These are phyloP conservation scores for Phylloporus scabripes DNA, from an alignment of 768 basidiomycete genomes.

Conservation along the genomic window DNA sequence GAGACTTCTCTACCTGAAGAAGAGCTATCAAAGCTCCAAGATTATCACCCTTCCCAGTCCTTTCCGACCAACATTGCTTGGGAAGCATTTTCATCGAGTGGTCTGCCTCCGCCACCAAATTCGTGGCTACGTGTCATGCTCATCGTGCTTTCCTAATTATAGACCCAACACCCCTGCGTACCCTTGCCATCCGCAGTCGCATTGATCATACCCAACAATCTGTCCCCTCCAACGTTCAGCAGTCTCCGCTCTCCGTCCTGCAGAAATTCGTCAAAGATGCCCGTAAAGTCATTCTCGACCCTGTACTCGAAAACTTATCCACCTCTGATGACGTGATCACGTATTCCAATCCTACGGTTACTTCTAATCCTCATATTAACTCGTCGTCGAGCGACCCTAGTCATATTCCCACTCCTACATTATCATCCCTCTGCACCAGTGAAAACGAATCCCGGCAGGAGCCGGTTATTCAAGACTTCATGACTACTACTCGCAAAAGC, in stretches of 20 bases:
- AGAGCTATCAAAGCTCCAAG: constrained; percentile 40
- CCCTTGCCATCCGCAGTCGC: constrained; percentile 39
- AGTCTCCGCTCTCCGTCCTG: constrained; percentile 45
- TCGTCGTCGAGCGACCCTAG: constrained; percentile 20
- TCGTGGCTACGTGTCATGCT: constrained; percentile 4
- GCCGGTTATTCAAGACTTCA: constrained; percentile 14
- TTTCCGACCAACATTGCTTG: constrained; percentile 54
- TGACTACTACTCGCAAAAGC: constrained; percentile 24
- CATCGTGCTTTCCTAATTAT: constrained; percentile 1
- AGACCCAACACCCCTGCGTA: constrained; percentile 54
- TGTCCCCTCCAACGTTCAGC: constrained; percentile 37
- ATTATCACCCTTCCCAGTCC: constrained; percentile 37
- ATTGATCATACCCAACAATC: constrained; percentile 33
- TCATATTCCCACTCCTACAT: constrained; percentile 15
- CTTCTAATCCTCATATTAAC: constrained; percentile 24
- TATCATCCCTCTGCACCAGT: constrained; percentile 31
- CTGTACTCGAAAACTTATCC: constrained; percentile 30
- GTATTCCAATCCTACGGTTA: constrained; percentile 23
- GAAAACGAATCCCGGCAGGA: constrained; percentile 20
- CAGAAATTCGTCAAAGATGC: constrained; percentile 55
- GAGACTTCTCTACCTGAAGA: constrained; percentile 29
- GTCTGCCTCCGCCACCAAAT: constrained; percentile 33
- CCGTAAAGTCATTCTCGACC: constrained; percentile 45
- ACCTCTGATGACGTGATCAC: constrained; percentile 15
- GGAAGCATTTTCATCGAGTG: constrained; percentile 50